Percentiles rank a stretch among this genome's conserved stretches.
These are phyloP conservation scores for Angomonas deanei DNA, from an alignment of 208 protist species.

Conservation along the genomic window DNA sequence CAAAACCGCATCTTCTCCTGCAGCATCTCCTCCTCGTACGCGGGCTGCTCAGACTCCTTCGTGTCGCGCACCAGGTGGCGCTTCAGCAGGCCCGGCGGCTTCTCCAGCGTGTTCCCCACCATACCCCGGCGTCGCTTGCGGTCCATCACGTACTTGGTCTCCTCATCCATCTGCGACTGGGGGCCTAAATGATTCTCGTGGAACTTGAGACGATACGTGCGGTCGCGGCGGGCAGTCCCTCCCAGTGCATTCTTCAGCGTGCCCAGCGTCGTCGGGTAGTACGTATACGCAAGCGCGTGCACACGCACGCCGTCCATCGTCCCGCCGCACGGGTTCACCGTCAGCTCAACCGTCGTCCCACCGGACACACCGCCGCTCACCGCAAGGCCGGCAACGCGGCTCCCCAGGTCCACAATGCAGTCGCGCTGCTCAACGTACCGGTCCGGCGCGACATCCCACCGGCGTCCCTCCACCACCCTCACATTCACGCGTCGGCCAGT, in stretches of 20 bases:
- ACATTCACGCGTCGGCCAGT: not conserved
- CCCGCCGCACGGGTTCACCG: not conserved
- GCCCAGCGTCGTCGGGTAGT: constrained; percentile 1
- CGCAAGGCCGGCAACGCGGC: not conserved
- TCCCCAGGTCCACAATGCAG: not conserved
- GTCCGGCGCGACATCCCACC: constrained; percentile 8
- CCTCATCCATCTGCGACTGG: constrained; percentile 6
- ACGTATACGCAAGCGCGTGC: constrained; percentile 15
- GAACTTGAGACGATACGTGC: not conserved
- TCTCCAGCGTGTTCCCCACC: constrained; percentile 20
- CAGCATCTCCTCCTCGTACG: constrained; percentile 7
- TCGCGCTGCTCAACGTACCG: constrained; percentile 3
- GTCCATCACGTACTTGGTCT: constrained; percentile 14
- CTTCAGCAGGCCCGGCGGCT: constrained; percentile 17
- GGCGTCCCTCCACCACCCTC: not conserved
- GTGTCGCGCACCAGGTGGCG: constrained; percentile 13
- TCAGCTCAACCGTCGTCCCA: not conserved
- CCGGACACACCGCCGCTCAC: not conserved
- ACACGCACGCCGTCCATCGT: constrained; percentile 3
- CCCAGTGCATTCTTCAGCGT: not conserved
- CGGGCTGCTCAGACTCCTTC: constrained; percentile 1
- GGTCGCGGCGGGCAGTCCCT: not conserved
- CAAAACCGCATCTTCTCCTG: not conserved
- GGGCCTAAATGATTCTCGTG: not conserved
- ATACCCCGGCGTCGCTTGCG: constrained; percentile 4